Evolutionary conservation across 2,329 filamentous ascomycete species (phyloP).

Genomic region (Amesomyces nigricolor): DNA sequence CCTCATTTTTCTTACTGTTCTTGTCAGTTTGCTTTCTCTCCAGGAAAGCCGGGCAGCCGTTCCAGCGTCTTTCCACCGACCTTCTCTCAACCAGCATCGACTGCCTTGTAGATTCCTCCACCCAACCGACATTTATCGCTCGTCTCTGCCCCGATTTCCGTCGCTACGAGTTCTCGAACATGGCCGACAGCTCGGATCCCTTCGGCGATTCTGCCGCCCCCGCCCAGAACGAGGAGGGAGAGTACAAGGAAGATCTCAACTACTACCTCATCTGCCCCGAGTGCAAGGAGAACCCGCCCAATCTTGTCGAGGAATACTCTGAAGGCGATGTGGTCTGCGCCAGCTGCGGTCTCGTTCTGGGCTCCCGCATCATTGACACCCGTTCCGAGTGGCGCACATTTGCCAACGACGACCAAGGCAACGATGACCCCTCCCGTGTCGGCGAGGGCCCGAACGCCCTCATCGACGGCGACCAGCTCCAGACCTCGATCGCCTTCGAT

Average conservation of each 20-base stretch:
- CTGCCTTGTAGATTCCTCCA: slow-evolving; percentile 5
- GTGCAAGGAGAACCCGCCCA: slow-evolving; percentile 87
- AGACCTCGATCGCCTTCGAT: slow-evolving; percentile 82
- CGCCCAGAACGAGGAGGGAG: slow-evolving; percentile 20
- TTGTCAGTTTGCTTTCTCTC: no score
- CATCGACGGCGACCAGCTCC: slow-evolving; percentile 81
- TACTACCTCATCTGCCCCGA: slow-evolving; percentile 82
- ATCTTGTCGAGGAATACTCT: slow-evolving; percentile 87
- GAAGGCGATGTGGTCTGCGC: slow-evolving; percentile 89
- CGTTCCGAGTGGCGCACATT: slow-evolving; percentile 99
- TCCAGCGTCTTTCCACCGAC: no score
- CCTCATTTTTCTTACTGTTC: no score
- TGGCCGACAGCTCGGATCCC: slow-evolving; percentile 37
- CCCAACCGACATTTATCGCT: background rate
- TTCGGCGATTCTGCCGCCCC: slow-evolving; percentile 24
- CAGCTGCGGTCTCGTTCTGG: slow-evolving; percentile 85
- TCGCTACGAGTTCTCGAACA: slow-evolving; percentile 33
- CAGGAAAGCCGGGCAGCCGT: background rate
- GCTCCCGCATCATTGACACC: slow-evolving; percentile 87
- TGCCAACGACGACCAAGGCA: slow-evolving; percentile 94
- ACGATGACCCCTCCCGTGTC: slow-evolving; percentile 95
- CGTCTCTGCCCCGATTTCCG: background rate
- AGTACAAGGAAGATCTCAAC: slow-evolving; percentile 74
- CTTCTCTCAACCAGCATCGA: background rate
- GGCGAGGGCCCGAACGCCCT: slow-evolving; percentile 89